phyloP scores from a whole-genome alignment of 2,329 filamentous ascomycete genomes.

The Ustulina deusta region DNA sequence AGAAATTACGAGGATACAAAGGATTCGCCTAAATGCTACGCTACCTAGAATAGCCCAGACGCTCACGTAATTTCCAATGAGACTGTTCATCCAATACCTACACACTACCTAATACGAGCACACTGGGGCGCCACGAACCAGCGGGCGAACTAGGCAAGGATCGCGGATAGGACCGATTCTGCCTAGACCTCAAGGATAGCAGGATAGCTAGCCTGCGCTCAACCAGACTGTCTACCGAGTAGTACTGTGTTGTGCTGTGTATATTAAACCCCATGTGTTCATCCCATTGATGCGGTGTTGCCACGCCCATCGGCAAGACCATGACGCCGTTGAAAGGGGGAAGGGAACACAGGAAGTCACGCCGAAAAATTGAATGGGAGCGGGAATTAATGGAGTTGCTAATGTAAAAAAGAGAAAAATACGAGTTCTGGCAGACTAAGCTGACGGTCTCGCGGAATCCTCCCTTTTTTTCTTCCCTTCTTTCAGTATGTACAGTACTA shows the following conservation, averaged over 20 bases:
- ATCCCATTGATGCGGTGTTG: not conserved
- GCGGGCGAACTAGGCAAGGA: constrained; percentile 14
- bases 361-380: not conserved
- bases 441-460: constrained; percentile 17
- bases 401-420: not conserved
- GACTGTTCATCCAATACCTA: constrained; percentile 1
- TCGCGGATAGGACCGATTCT: constrained; percentile 29
- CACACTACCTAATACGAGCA: not conserved
- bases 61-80: constrained; percentile 16
- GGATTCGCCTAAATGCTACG: constrained; percentile 28
- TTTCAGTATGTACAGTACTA: not conserved
- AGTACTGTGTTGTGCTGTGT: not conserved
- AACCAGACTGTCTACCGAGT: not conserved
- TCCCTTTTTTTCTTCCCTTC: not conserved
- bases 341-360: not conserved
- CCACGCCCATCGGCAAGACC: not conserved
- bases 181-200: constrained; percentile 23
- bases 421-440: constrained; percentile 16
- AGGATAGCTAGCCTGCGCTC: constrained; percentile 8
- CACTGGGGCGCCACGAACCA: constrained; percentile 28
- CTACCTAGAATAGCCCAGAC: constrained; percentile 15
- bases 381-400: constrained; percentile 1
- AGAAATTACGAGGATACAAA: constrained; percentile 35
- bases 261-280: not conserved
- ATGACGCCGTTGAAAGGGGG: not conserved